Evolutionary conservation across 768 basidiomycete genomes (phyloP).

Genomic region (Boletus barrowsii): DNA sequence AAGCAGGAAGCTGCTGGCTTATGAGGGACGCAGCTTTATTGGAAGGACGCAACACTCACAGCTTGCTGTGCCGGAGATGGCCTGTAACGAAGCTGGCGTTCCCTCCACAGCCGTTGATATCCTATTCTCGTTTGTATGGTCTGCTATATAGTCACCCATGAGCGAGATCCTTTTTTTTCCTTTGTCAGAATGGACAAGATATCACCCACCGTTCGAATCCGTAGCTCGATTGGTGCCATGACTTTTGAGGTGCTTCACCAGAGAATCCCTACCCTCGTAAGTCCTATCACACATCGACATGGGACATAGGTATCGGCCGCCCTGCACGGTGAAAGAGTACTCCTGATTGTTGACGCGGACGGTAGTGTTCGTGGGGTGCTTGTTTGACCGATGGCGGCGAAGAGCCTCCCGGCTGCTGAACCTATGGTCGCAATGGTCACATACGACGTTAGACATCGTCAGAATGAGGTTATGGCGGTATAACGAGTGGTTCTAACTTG

Average conservation of each 20-base stretch:
- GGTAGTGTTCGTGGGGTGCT: background rate
- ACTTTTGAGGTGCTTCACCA: background rate
- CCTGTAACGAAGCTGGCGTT: no score
- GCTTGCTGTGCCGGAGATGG: no score
- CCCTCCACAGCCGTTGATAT: no score
- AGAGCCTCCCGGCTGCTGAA: background rate
- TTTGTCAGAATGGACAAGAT: background rate
- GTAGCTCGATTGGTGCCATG: background rate
- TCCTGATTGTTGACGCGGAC: background rate
- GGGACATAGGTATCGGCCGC: background rate
- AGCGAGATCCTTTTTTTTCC: background rate
- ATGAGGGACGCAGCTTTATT: background rate
- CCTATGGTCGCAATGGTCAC: background rate
- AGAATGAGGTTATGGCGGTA: background rate
- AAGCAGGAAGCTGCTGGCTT: background rate
- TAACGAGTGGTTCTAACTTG: no score
- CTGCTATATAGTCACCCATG: background rate
- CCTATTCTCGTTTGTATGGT: background rate
- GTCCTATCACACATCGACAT: background rate
- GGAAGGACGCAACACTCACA: background rate
- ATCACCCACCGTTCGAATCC: background rate
- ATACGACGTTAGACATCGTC: background rate
- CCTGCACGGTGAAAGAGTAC: background rate
- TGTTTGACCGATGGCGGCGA: conserved; percentile 2
- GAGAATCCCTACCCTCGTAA: background rate